Evolutionary conservation across 129 eudicot genomes (phyloP), one percentile per base, ranked within the genome.

Genomic region (Chrysanthemum makinoi): DNA sequence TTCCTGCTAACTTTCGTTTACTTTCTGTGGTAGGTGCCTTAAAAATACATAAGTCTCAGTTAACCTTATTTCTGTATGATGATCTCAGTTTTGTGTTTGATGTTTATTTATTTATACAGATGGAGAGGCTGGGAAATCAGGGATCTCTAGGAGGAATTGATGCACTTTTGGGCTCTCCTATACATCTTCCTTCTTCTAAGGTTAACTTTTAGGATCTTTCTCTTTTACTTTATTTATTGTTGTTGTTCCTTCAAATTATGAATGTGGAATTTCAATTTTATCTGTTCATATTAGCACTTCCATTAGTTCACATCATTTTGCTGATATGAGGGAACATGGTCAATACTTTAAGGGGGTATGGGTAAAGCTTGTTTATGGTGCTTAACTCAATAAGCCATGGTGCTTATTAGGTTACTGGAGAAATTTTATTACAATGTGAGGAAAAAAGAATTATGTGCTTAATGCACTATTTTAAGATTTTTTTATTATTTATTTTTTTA

Each of bases 111-210:
- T 78, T 52, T 78, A 52, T 62, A 20, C 79, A 90, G 96, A 78
- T 83, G 71, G 96, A 90, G 74, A 87, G 87, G 69, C 69, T 85
- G 81, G 76, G 91, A 60, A 90, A 90, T 84, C 89, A 85, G 79
- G 96, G 96, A 58, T 87, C 91, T 61, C 87, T 90, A 46, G 86
- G 81, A 46, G 96, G 96, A 77, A 87, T 90, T 61, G 96, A 90
- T 69, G 96, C 96, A 68, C 84, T 90, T 70, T 89, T 90, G 18
- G 96, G 96, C 43, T 90, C 95, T 73, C 96, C 96, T 75, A 64
- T 90, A 68, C 91, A 87, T 74, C 95, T 90, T 76, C 96, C 96
- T 60, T 87, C 91, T 78, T 81, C 95, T 63, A 87, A 85, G 91
- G 96, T 87, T 66, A 72, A 70, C 54, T 63, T 62, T 46, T 58